Evolutionary conservation across 202 grass and related monocot species (phyloP), one percentile per base, ranked within the genome.

Genomic region (Elaeis oleifera): DNA sequence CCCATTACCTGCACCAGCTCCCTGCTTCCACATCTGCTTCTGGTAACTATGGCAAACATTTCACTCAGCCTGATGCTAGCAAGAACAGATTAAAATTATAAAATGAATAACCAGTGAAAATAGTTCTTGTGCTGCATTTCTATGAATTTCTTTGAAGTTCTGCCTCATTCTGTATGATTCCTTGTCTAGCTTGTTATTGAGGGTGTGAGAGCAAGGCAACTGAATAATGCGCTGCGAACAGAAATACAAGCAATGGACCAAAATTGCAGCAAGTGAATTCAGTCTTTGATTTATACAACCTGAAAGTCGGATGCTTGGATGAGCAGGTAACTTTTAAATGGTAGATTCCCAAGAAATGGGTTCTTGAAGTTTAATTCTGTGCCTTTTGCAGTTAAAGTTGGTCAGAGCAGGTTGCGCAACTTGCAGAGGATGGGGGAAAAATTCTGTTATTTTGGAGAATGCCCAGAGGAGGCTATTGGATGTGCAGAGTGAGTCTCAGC

Each of bases 181-280:
- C 36, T 44, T 44, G 6, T 79, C 16, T 74, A 95, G 90, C 71
- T 95, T 69, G 84, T 95, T 56, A 83, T 89, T 74, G 90, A 95
- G 26, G 78, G 85, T 52, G 54, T 89, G n/a, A 85, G 76, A 86
- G 80, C 85, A 55, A 86, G 74, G 74, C 82, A 84, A 59, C 50
- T 64, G 49, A 82, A 81, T 24, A 71, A 95, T 76, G 71, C 74
- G 27, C 70, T 89, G 59, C 71, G 64, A 49, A 69, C 67, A 36
- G 82, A 95, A 72, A 75, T 86, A 51, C 23, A 56, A 56, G 59
- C 71, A 21, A 79, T 89, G 71, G 62, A 75, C 32, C 78, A 59
- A 69, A 95, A 55, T 53, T 86, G 51, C 90, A 83, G 51, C 73
- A 86, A 51, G 67, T 74, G 54, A 81, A 70, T 53, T 52, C 31